Evolutionary conservation across 2,329 filamentous ascomycete species (phyloP).

Genomic region (Colletotrichum neosansevieriae): DNA sequence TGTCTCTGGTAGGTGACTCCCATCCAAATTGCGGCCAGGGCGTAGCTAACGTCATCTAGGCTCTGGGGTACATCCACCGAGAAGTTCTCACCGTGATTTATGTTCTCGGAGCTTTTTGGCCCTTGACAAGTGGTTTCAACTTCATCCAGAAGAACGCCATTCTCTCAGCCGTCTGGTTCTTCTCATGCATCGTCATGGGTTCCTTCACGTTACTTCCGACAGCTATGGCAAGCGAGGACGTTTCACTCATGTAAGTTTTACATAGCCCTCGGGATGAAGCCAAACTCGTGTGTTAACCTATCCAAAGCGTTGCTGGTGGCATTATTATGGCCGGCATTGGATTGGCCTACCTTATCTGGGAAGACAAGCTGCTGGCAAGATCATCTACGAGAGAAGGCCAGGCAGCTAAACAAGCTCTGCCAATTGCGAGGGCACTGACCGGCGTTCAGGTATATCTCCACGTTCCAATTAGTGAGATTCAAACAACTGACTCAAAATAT

Average conservation of each 20-base stretch:
- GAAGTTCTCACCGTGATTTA: slow-evolving; percentile 89
- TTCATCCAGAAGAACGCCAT: slow-evolving; percentile 77
- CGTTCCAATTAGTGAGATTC: slow-evolving; percentile 1
- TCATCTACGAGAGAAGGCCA: not conserved
- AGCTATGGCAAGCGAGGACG: slow-evolving; percentile 85
- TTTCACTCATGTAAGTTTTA: slow-evolving; percentile 75
- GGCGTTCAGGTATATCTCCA: slow-evolving; percentile 70
- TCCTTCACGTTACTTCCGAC: slow-evolving; percentile 84
- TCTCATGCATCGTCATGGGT: slow-evolving; percentile 87
- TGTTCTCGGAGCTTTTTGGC: slow-evolving; percentile 82
- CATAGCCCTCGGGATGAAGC: not conserved
- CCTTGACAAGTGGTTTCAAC: slow-evolving; percentile 75
- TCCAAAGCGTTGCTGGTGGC: slow-evolving; percentile 77
- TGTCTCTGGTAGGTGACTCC: slow-evolving; percentile 75
- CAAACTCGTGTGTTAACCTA: slow-evolving; percentile 41
- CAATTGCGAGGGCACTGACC: slow-evolving; percentile 69
- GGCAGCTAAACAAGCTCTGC: slow-evolving; percentile 28
- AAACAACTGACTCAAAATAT: slow-evolving; percentile 32
- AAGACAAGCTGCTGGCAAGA: slow-evolving; percentile 63
- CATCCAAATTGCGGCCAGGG: not conserved
- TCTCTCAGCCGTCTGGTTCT: slow-evolving; percentile 77
- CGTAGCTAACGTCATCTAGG: slow-evolving; percentile 64
- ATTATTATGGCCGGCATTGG: slow-evolving; percentile 82
- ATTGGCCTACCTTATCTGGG: slow-evolving; percentile 82
- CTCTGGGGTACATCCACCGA: slow-evolving; percentile 90